Evolutionary conservation across 306 rosid genomes (phyloP), one percentile per base, ranked within the genome.

Genomic region (Casuarina equisetifolia): DNA sequence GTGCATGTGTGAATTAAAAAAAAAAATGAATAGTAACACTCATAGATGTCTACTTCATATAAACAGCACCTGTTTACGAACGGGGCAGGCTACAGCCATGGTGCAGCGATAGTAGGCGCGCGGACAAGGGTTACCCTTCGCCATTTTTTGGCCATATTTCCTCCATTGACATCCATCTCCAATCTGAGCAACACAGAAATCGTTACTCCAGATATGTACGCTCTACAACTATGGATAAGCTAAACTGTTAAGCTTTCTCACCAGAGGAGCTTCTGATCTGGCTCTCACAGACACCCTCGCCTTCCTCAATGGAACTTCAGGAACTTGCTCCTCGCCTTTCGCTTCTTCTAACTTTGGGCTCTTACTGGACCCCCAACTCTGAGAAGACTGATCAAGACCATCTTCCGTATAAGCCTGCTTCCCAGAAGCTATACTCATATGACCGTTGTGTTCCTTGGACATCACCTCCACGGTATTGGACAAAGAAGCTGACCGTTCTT

Each of bases 161-260:
- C 96, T 87, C 96, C 96, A 91, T 53, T 91, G 91, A 70, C 92
- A 91, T 19, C 96, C 96, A 59, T 91, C 96, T 11, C 82, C 79
- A 44, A 88, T 88, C 91, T 88, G 73, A 71, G 38, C 11, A 32
- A 74, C 67, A 3, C 12, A 35, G 5, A 19, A 9, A 25, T 39
- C 5, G 46, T 4, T 40, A 57, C 38, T 58, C 64, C 16, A 9
- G 6, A 58, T 25, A 58, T 25, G 8, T 58, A 58, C 3, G 19
- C 4, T 61, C 6, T 10, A 11, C 16, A 25, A 17, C 11, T 66
- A 40, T 40, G 4, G 11, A 39, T 9, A 9, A 42, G 36, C 3
- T 3, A 35, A 51, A 36, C 9, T 11, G 17, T 53, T n/a, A 15
- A 35, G 32, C 2, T 46, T 51, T 54, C 67, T 40, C 78, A 86